Evolutionary conservation across 257 asterid genomes (phyloP).

Genomic region (Solanum infundibuliforme): DNA sequence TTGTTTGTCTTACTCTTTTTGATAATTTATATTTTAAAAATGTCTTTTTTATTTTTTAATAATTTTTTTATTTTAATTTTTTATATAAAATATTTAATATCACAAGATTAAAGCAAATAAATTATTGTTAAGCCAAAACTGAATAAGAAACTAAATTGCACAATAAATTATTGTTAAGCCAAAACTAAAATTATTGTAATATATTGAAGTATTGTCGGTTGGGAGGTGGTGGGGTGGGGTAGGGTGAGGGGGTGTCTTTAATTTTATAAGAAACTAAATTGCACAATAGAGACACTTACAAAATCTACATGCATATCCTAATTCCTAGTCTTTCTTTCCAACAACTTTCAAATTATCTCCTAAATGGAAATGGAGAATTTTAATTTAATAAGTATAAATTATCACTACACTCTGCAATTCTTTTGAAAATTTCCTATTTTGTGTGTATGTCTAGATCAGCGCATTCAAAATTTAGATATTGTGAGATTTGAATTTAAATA

Average conservation of each 20-base stretch:
- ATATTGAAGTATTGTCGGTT: background rate
- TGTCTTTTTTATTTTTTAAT: rapidly evolving
- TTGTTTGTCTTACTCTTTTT: too few species aligned
- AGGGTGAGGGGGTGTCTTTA: background rate
- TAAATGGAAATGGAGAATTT: background rate
- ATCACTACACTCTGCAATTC: background rate
- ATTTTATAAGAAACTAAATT: background rate
- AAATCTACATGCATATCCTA: background rate
- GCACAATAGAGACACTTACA: background rate
- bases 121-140: too few species aligned
- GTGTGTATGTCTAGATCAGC: rapidly evolving
- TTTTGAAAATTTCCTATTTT: background rate
- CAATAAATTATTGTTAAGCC: too few species aligned
- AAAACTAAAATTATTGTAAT: background rate
- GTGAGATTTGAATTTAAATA: too few species aligned
- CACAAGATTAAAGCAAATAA: too few species aligned
- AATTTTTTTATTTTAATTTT: background rate
- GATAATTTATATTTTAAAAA: rapidly evolving
- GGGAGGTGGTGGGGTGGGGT: background rate
- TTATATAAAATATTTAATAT: too few species aligned
- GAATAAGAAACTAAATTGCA: too few species aligned
- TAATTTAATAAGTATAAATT: background rate
- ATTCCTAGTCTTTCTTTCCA: background rate
- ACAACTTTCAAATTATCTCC: background rate
- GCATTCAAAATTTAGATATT: background rate